A percentile compares a stretch with the other conserved stretches of the same genome.
Evolutionary conservation across 179 eudicot species (phyloP).

Genomic region (Gypsophila paniculata): DNA sequence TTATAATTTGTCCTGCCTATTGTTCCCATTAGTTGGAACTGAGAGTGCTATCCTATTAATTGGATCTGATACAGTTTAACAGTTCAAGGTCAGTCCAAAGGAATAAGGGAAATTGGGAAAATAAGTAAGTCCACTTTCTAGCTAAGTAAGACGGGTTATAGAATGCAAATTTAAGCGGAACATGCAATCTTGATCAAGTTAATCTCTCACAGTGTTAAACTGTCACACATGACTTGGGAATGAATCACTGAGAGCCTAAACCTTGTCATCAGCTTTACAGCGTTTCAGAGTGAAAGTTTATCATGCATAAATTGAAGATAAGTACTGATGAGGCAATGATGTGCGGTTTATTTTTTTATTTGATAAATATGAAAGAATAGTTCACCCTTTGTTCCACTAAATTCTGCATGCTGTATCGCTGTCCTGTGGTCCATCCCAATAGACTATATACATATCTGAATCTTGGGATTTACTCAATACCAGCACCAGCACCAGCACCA

Average conservation of each 20-base stretch:
- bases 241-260: background rate
- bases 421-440: background rate
- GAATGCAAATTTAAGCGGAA: background rate
- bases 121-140: background rate
- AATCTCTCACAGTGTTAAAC: too few relatives aligned
- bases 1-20: background rate
- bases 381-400: background rate
- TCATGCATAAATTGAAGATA: background rate
- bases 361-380: background rate
- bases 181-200: background rate
- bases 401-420: background rate
- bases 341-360: background rate
- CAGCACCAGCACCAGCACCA: too few relatives aligned
- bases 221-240: background rate
- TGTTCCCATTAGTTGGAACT: too few relatives aligned
- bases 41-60: background rate
- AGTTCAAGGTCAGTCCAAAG: background rate
- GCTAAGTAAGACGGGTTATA: background rate
- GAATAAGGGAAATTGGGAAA: background rate
- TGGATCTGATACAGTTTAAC: constrained; percentile 1
- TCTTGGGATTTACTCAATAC: background rate
- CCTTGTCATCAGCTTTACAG: background rate
- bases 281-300: too few relatives aligned
- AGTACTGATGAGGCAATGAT: background rate
- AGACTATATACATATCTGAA: background rate